Conservation (phyloP, 2,329 filamentous ascomycete genomes). For the Botrytis cinerea region DNA sequence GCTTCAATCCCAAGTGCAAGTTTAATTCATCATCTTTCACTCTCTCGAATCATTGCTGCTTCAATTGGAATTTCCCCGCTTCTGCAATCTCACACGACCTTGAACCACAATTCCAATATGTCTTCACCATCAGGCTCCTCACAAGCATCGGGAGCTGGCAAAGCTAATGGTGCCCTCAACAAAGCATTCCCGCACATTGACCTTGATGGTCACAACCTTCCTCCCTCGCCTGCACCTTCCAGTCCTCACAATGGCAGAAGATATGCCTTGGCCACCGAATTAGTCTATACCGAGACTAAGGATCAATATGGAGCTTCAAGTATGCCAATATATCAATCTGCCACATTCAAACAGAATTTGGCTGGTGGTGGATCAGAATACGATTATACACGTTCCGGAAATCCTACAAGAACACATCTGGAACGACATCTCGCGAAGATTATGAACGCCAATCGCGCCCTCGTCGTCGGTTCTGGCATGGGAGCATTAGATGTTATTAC, state of each 20-base stretch:
- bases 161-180: slow-evolving; percentile 33
- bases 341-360: slow-evolving; percentile 93
- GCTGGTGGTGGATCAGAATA: slow-evolving; percentile 82
- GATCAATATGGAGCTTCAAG: slow-evolving; percentile 98
- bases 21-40: background rate
- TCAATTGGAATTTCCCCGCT: slow-evolving; percentile 13
- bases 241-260: slow-evolving; percentile 83
- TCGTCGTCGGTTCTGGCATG: slow-evolving; percentile 97
- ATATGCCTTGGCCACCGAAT: slow-evolving; percentile 92
- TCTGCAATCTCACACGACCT: background rate
- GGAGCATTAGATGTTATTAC: slow-evolving; percentile 96
- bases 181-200: slow-evolving; percentile 58
- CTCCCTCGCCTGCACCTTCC: slow-evolving; percentile 89
- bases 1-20: background rate
- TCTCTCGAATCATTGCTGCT: background rate
- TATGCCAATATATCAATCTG: slow-evolving; percentile 96
- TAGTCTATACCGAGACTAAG: slow-evolving; percentile 93
- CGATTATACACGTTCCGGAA: slow-evolving; percentile 97
- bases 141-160: slow-evolving; percentile 30
- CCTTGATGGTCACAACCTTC: slow-evolving; percentile 79
- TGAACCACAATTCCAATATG: slow-evolving; percentile 30
- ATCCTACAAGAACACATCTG: slow-evolving; percentile 92
- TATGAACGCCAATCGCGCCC: slow-evolving; percentile 88
- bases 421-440: slow-evolving; percentile 98
- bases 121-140: slow-evolving; percentile 41